Conservation (phyloP, 805 yeast species). For the Metschnikowia peoriensis region DNA sequence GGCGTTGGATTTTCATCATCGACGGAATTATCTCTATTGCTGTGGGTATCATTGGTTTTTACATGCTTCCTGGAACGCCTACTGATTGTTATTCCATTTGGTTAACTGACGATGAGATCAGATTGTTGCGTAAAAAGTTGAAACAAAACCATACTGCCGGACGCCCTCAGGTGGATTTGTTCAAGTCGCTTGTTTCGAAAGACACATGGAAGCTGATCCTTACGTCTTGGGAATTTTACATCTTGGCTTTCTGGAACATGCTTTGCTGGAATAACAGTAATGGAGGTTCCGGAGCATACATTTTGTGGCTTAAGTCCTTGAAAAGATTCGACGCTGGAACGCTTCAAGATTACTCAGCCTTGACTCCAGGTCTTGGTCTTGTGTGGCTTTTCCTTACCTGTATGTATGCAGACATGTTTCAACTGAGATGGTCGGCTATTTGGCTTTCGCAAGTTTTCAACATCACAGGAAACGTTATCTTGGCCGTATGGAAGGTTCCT, state of each 20-base stretch:
- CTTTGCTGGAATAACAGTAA: slow-evolving; percentile 64
- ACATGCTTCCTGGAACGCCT: slow-evolving; percentile 22
- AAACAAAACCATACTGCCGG: slow-evolving; percentile 19
- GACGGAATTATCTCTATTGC: slow-evolving; percentile 17
- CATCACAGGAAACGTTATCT: slow-evolving; percentile 49
- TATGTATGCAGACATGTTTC: slow-evolving; percentile 36
- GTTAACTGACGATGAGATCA: slow-evolving; percentile 18
- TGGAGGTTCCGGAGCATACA: slow-evolving; percentile 52
- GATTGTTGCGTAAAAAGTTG: slow-evolving; percentile 36
- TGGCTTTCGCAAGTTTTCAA: slow-evolving; percentile 53
- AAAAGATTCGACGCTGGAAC: slow-evolving; percentile 27
- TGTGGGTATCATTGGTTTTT: slow-evolving; percentile 17
- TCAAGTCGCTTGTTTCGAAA: slow-evolving; percentile 15
- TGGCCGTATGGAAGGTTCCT: slow-evolving; percentile 60
- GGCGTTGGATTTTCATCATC: slow-evolving; percentile 19
- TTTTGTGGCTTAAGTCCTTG: slow-evolving; percentile 51
- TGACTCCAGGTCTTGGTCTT: slow-evolving; percentile 46
- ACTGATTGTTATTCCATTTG: slow-evolving; percentile 19
- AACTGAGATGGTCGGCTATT: slow-evolving; percentile 50
- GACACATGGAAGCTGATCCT: slow-evolving; percentile 53
- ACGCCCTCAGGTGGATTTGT: slow-evolving; percentile 15
- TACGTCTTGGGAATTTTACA: slow-evolving; percentile 59
- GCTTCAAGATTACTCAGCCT: slow-evolving; percentile 42
- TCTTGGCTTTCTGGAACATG: slow-evolving; percentile 52
- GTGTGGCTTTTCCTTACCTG: slow-evolving; percentile 39